Conservation (phyloP, 257 asterid genomes). For the Avicennia marina region DNA sequence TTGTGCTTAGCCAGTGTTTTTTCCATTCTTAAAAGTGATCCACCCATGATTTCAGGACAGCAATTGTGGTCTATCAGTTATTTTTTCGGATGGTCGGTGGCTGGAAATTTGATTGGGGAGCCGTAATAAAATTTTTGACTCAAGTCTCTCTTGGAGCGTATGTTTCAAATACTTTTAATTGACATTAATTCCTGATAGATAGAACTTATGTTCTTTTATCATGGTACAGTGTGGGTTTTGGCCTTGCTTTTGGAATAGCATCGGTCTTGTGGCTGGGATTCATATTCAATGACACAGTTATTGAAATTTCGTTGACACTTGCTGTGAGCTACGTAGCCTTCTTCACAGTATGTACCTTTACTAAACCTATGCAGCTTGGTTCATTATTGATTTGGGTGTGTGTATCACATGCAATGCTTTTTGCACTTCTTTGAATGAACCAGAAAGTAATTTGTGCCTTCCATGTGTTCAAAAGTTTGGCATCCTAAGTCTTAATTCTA, state of each 20-base stretch:
- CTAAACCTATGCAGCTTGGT: constrained; percentile 21
- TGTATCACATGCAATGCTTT: too few species aligned
- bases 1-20: constrained; percentile 2
- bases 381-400: constrained; percentile 8
- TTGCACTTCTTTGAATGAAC: too few species aligned
- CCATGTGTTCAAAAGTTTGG: too few species aligned
- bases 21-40: constrained; percentile 1
- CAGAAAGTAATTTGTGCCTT: too few species aligned
- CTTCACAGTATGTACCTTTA: constrained; percentile 68
- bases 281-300: constrained; percentile 96
- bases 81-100: constrained; percentile 82
- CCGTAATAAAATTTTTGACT: constrained; percentile 49
- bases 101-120: constrained; percentile 73
- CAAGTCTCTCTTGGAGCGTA: constrained; percentile 96
- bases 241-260: constrained; percentile 83
- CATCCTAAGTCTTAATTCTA: too few species aligned
- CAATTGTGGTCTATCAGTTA: constrained; percentile 89
- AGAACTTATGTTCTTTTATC: constrained; percentile 24
- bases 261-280: constrained; percentile 94
- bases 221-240: constrained; percentile 67
- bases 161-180: constrained; percentile 31
- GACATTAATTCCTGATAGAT: constrained; percentile 13
- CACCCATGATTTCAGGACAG: constrained; percentile 65
- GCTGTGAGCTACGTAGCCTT: constrained; percentile 96
- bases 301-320: constrained; percentile 80